These are phyloP conservation scores for Microbotryum violaceum DNA, from an alignment of 1,284 basidiomycete genomes.

Conservation along the genomic window DNA sequence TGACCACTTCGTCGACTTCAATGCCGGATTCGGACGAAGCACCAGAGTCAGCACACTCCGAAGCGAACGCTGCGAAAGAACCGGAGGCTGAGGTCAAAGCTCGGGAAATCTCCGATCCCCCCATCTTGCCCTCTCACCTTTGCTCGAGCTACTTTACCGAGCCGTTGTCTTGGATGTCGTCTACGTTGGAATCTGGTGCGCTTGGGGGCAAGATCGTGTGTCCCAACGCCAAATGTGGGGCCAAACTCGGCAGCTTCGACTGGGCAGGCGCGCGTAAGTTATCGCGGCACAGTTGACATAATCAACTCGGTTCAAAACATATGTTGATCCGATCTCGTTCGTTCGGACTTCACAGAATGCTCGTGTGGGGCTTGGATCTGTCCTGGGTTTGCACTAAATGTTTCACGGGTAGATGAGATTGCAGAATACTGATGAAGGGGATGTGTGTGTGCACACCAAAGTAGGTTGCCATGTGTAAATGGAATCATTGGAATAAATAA, in stretches of 20 bases:
- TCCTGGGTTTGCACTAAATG: slow-evolving; percentile 34
- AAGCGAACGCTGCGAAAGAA: too few species aligned
- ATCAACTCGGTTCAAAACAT: too few species aligned
- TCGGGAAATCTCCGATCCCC: slow-evolving; percentile 1
- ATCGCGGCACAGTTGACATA: too few species aligned
- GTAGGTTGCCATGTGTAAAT: too few species aligned
- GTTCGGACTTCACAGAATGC: slow-evolving; percentile 21
- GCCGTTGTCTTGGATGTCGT: slow-evolving; percentile 91
- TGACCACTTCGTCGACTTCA: too few species aligned
- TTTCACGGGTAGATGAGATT: slow-evolving; percentile 33
- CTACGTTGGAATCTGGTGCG: slow-evolving; percentile 61
- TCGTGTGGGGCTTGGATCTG: slow-evolving; percentile 37
- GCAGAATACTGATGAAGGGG: too few species aligned
- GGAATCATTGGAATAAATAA: too few species aligned
- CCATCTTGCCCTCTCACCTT: slow-evolving; percentile 23
- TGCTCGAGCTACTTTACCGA: slow-evolving; percentile 89
- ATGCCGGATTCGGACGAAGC: too few species aligned
- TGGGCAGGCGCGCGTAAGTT: slow-evolving; percentile 70
- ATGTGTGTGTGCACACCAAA: too few species aligned
- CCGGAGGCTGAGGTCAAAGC: too few species aligned
- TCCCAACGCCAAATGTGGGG: slow-evolving; percentile 78
- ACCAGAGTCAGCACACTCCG: too few species aligned
- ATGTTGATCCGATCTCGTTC: background rate
- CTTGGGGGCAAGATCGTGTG: slow-evolving; percentile 82
- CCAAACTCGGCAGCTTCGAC: slow-evolving; percentile 90